Evolutionary conservation across 1,139 yeast species (phyloP).

Genomic region (Yamadazyma blattariae): DNA sequence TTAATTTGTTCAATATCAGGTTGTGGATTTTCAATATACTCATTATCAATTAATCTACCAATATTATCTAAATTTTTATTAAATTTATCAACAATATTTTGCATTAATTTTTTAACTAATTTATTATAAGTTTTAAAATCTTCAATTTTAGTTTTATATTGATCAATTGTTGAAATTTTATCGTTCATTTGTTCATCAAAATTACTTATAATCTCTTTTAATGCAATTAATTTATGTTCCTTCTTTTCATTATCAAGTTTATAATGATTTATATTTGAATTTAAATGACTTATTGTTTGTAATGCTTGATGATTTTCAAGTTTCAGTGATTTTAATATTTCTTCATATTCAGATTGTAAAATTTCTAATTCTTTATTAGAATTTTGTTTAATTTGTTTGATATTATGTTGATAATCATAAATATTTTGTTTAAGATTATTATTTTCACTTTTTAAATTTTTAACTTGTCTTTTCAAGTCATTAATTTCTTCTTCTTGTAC

Average conservation of each 20-base stretch:
- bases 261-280: conserved; percentile 1
- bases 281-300: neutral
- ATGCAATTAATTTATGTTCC: conserved; percentile 5
- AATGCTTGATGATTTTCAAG: neutral
- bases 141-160: neutral
- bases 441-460: conserved; percentile 6
- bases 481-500: conserved; percentile 6
- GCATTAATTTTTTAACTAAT: conserved; percentile 5
- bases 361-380: neutral
- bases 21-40: conserved; percentile 1
- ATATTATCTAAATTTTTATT: conserved; percentile 5
- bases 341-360: conserved; percentile 2
- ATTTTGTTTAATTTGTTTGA: conserved; percentile 2
- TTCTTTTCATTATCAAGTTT: conserved; percentile 4
- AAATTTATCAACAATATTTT: conserved; percentile 6
- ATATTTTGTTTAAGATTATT: conserved; percentile 5
- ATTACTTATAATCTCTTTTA: conserved; percentile 4
- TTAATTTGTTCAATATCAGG: neutral
- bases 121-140: conserved; percentile 5
- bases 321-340: neutral
- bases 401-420: conserved; percentile 6
- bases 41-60: conserved; percentile 6
- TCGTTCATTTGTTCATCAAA: conserved; percentile 1
- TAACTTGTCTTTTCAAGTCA: conserved; percentile 1
- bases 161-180: conserved; percentile 1